Evolutionary conservation across 1,139 yeast genomes (phyloP), one percentile per base, ranked within the genome.

Genomic region (Saccharomyces hybrid): DNA sequence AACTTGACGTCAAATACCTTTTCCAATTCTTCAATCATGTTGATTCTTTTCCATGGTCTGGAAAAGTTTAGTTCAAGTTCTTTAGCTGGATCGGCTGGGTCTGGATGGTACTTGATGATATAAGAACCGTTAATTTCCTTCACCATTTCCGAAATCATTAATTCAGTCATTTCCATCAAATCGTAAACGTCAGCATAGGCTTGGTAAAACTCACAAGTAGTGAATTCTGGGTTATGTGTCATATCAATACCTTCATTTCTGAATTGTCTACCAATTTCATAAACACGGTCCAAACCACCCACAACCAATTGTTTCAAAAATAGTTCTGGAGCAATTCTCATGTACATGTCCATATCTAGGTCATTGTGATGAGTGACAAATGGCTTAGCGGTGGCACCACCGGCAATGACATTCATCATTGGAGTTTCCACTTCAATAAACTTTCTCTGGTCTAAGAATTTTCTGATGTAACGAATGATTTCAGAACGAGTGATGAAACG

Each of bases 351-450:
- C 89, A 93, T 84, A 75, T 89, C 84, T 72, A 93, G 82, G 71
- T 93, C 99, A 70, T 93, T 93, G 77, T 93, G 99, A 72, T 93
- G 99, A 56, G 99, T 93, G 63, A 86, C 78, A 74, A 93, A 93
- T 42, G 99, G 99, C 78, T 90, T 93, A 65, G 99, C 99, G 60
- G 98, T 93, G 66, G 99, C 99, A 76, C 99, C 99, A 73, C 99
- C 99, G 55, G 99, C 98, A 74, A 93, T 90, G 64, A 89, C 88
- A 76, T 93, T 93, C 95, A 93, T 86, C 88, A 93, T 93, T 68
- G 99, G 99, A 57, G 99, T 93, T 78, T 93, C 99, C 61, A 93
- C 99, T 78, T 93, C 99, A 64, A 89, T 78, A 72, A 88, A 93
- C 61, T 85, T 88, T 74, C 97, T 82, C 64, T 73, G 69, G 74